Conservation (phyloP, 768 basidiomycete species). For the Russula brevipes region DNA sequence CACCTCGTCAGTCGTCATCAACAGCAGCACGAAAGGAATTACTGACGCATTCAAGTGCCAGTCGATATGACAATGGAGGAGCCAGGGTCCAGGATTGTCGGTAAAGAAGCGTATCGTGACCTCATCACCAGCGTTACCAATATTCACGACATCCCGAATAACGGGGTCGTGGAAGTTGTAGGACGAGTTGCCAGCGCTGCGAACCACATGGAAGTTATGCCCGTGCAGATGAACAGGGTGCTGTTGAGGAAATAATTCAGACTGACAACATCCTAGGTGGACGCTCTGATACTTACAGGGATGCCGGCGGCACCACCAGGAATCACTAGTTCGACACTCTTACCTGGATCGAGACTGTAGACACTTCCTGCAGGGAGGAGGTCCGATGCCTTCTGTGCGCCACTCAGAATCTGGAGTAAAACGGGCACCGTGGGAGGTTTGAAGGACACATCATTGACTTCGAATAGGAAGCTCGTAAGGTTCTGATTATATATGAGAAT, state of each 20-base stretch:
- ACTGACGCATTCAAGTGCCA: slow-evolving; percentile 22
- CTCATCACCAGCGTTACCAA: slow-evolving; percentile 10
- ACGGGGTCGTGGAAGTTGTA: slow-evolving; percentile 25
- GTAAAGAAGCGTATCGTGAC: slow-evolving; percentile 29
- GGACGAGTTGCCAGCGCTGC: slow-evolving; percentile 14
- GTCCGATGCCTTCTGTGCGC: background rate
- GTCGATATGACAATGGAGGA: slow-evolving; percentile 32
- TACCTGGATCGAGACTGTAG: background rate
- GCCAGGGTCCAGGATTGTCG: slow-evolving; percentile 31
- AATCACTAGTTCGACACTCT: slow-evolving; percentile 10
- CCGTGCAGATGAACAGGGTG: slow-evolving; percentile 21
- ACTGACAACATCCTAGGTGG: too few species aligned
- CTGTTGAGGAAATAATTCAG: background rate
- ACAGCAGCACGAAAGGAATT: too few species aligned
- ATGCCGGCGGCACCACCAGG: slow-evolving; percentile 11
- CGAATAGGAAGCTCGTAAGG: background rate
- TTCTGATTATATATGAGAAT: slow-evolving; percentile 2
- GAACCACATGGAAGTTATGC: slow-evolving; percentile 25
- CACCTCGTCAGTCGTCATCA: too few species aligned
- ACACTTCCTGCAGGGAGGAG: slow-evolving; percentile 14
- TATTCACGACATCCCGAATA: slow-evolving; percentile 22
- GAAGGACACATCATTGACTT: background rate
- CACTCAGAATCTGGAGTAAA: slow-evolving; percentile 18
- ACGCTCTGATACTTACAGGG: background rate
- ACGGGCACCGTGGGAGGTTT: slow-evolving; percentile 12